Evolutionary conservation across 257 asterid genomes (phyloP), one percentile per base, ranked within the genome.

Genomic region (Paulownia fortunei): DNA sequence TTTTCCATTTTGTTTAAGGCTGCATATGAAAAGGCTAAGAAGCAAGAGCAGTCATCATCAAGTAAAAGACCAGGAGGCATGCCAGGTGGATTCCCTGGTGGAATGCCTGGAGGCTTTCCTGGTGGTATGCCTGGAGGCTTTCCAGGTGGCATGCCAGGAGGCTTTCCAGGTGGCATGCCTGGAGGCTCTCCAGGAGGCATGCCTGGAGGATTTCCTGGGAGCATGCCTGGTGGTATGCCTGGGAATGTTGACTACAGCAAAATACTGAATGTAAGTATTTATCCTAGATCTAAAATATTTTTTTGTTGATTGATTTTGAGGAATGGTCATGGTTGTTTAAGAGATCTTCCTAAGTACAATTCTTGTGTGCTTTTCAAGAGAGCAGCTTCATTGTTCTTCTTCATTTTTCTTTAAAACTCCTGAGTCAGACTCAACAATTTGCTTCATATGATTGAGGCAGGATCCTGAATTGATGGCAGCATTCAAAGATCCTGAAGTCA

Each of bases 381-480:
- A 56, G 62, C 49, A 73, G 16, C 32, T 73, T 23, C 42, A 26
- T 59, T 62, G 37, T 26, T 27, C 5, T 9, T 6, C 6, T 41
- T 62, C 52, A 2, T 12, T 13, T 2, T 41, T n/a, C 21, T 12
- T 34, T 5, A 12, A 27, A 16, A 16, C 27, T 51, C 21, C 5
- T 32, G 19, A 44, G 41, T 59, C 58, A 34, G 44, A 32, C 46
- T 47, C 71, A 37, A 74, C 62, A 26, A 49, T 47, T 59, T 83
- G 3, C 49, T 15, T 64, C 77, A 37, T 77, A 39, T 83, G 80
- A 67, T 58, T 81, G 73, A 63, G 58, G 78, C 91, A 96, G 99
- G 99, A 96, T 81, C 99, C 99, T 70, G 99, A 96, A 72, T 77
- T 96, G 88, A 93, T 96, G 99, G 90, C 93, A n/a, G 97, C 99